Conservation (phyloP, 805 yeast species). For the Sugiyamaella americana region DNA sequence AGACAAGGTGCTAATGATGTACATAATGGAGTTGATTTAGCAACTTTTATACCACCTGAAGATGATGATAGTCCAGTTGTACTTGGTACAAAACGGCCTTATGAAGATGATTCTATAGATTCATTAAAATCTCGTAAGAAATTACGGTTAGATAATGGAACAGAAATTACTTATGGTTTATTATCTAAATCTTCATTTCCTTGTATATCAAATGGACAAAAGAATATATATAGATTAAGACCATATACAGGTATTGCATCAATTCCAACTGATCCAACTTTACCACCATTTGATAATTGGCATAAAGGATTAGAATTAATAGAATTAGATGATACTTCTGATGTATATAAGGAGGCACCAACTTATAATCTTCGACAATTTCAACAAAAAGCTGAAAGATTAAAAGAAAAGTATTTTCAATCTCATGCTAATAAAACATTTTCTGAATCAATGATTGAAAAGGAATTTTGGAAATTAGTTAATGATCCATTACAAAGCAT, state of each 20-base stretch:
- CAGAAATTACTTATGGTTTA: conserved; percentile 2
- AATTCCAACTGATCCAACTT: conserved; percentile 14
- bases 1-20: conserved; percentile 10
- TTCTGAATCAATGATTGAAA: conserved; percentile 43
- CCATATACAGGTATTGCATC: conserved; percentile 10
- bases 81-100: not conserved
- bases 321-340: conserved; percentile 28
- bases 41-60: conserved; percentile 6
- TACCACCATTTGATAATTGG: conserved; percentile 35
- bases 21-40: conserved; percentile 9
- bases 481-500: conserved; percentile 38
- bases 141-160: conserved; percentile 9
- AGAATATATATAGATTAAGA: conserved; percentile 6
- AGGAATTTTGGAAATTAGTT: conserved; percentile 60
- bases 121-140: conserved; percentile 9
- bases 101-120: not conserved
- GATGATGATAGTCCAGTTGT: not conserved
- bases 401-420: conserved; percentile 26
- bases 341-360: conserved; percentile 41
- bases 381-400: conserved; percentile 47
- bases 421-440: not conserved
- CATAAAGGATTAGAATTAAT: conserved; percentile 34
- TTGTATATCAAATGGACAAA: conserved; percentile 31
- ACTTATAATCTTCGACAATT: conserved; percentile 52
- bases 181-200: not conserved